Evolutionary conservation across 345 rosid species (phyloP), one percentile per base, ranked within the genome.

Genomic region (Gossypium rotundifolium): DNA sequence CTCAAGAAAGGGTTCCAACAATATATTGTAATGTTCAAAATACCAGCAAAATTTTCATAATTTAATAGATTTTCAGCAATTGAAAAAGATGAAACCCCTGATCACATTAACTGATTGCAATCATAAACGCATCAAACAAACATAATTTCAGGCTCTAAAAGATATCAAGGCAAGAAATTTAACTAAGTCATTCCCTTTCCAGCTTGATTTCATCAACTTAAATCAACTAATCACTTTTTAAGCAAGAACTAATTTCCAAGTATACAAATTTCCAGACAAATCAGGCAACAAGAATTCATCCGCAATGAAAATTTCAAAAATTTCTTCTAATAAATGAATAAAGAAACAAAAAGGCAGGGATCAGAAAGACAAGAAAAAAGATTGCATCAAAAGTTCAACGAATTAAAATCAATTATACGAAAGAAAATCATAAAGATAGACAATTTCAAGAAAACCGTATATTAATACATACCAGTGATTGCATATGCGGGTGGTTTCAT

Each of bases 401-500:
- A 72, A 72, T 18, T 45, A 5, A 58, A 72, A 51, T 49, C 9
- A 49, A 49, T 25, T 68, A 42, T 7, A 49, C 2, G 16, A 14
- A 68, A 69, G 0, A 23, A 27, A 57, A 69, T 69, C 25, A 11
- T 51, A 17, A 45, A 66, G 23, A 44, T 8, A 66, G 3, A 22
- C 12, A 55, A 55, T 18, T 20, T 55, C 60, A 55, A 20, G 25
- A 55, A n/a, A 55, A 1, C 12, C 25, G 3, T 20, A 27, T 69
- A 51, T 38, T 27, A 17, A 18, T 2, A 62, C 77, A 38, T 85
- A 94, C 98, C 98, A 94, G 89, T 94, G 97, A 80, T 71, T 76
- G 88, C 98, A 94, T 13, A 86, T 79, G 78, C 77, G 85, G 40
- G 90, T 87, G 82, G 84, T 72, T 46, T 89, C 97, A 75, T 86